Evolutionary conservation across 1,139 yeast genomes (phyloP).

Genomic region (Yamadazyma blattariae): DNA sequence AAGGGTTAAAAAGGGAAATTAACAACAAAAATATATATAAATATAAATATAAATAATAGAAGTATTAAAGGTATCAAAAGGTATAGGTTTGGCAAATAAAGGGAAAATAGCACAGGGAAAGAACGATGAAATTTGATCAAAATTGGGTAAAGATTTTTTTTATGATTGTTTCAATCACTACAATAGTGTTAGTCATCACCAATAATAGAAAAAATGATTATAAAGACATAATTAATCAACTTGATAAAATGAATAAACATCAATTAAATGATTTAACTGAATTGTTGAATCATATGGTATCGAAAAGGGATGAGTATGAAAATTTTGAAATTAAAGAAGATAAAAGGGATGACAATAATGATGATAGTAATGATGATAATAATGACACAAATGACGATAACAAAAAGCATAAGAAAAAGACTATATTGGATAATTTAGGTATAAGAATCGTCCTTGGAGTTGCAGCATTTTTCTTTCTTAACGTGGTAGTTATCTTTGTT

Average conservation of each 20-base stretch:
- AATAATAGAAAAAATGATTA: constrained; percentile 4
- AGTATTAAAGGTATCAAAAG: too few species aligned
- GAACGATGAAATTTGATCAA: constrained; percentile 1
- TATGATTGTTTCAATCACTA: background rate
- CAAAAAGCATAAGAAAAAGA: constrained; percentile 3
- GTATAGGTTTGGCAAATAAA: too few species aligned
- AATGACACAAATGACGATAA: constrained; percentile 4
- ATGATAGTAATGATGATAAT: constrained; percentile 1
- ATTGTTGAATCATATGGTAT: constrained; percentile 1
- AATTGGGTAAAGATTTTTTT: background rate
- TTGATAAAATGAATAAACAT: constrained; percentile 6
- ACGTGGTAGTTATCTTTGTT: constrained; percentile 33
- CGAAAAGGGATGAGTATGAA: constrained; percentile 3
- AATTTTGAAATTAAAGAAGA: constrained; percentile 3
- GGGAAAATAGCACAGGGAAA: too few species aligned
- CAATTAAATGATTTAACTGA: constrained; percentile 5
- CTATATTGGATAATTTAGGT: constrained; percentile 16
- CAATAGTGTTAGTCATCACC: constrained; percentile 1
- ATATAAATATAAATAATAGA: too few species aligned
- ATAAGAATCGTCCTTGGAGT: constrained; percentile 28
- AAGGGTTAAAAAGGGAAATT: too few species aligned
- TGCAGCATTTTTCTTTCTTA: constrained; percentile 28
- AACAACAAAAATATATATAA: too few species aligned
- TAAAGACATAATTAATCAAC: constrained; percentile 5
- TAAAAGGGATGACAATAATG: constrained; percentile 2